phyloP scores from a whole-genome alignment of 2,329 filamentous ascomycete genomes.

The Cercospora janseana region DNA sequence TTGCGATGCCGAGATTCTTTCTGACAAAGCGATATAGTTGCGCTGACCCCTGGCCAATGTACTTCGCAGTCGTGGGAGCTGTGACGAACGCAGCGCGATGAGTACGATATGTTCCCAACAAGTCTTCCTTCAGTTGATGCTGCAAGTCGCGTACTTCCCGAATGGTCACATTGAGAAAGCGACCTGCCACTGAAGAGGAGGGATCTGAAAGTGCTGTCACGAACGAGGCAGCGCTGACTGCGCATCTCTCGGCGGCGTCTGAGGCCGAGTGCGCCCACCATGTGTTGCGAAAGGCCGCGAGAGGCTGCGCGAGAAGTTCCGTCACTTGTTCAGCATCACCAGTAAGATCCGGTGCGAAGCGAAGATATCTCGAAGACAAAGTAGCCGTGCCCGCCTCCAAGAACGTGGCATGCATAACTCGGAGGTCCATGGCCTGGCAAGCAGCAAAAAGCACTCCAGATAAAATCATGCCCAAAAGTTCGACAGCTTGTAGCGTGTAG shows the following conservation, averaged over 20 bases:
- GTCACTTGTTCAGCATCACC: neutral
- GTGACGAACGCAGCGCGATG: neutral
- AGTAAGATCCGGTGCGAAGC: too few species aligned
- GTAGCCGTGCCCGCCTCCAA: conserved; percentile 3
- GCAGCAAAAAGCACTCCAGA: conserved; percentile 26
- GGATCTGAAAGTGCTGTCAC: too few species aligned
- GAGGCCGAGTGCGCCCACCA: too few species aligned
- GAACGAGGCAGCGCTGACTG: too few species aligned
- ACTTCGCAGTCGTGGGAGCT: neutral
- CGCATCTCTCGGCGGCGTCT: too few species aligned
- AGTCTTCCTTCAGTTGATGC: neutral
- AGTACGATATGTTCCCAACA: neutral
- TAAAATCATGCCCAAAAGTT: conserved; percentile 28
- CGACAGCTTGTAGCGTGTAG: conserved; percentile 30
- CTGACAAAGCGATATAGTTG: neutral
- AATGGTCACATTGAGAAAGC: neutral
- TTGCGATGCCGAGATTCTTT: neutral
- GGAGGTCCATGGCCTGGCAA: conserved; percentile 32
- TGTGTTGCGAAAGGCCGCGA: too few species aligned
- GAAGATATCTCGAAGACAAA: too few species aligned
- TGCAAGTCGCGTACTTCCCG: neutral
- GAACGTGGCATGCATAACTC: conserved; percentile 24
- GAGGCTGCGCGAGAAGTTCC: too few species aligned
- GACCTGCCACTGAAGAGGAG: too few species aligned
- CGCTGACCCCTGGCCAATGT: neutral